Evolutionary conservation across 2,329 filamentous ascomycete genomes (phyloP), one percentile per base, ranked within the genome.

Genomic region (Pseudogymnoascus sp.): DNA sequence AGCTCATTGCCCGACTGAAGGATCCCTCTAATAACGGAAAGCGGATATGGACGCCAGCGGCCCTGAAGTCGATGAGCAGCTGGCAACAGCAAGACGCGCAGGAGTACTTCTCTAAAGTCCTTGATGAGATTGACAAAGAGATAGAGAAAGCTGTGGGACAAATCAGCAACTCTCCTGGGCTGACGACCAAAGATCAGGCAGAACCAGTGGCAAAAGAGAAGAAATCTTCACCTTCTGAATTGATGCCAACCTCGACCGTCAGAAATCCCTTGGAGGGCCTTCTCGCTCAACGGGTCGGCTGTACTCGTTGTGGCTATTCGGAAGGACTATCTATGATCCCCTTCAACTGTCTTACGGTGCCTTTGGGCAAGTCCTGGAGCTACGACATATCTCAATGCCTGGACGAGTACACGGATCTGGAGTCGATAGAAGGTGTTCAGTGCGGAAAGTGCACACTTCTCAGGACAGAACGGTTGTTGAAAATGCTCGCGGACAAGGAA

Each of bases 31-130:
- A 92, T 69, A 88, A 90, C 65, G 91, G 91, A 6, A 83, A 81
- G 69, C 88, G 87, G 18, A 79, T 97, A 12, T 96, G 91, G 91
- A 92, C 92, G 5, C 90, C 91, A 0, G 78, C 83, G 0, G 85
- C 88, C 62, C 78, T 97, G 52, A 96, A 96, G 75, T 93, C 88
- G 8, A 96, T 97, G 88, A 93, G 88, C 74, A 96, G 90, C 31
- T 96, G 90, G 85, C 90, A 96, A 68, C 95, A 97, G 73, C 95
- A 99, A 75, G 95, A 99, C 76, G 95, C 95, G 4, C 95, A 97
- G 72, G 95, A 99, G 74, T 99, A 97, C 74, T 97, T 90, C 70
- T 93, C 91, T 14, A 96, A 93, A 70, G 81, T 99, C 12, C 75
- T 97, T 58, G 91, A 93, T 67, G 88, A 93, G 69, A 80, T 96